These are phyloP conservation scores for Pleoardoris graminearum DNA, from an alignment of 2,329 filamentous ascomycete species.

Conservation along the genomic window DNA sequence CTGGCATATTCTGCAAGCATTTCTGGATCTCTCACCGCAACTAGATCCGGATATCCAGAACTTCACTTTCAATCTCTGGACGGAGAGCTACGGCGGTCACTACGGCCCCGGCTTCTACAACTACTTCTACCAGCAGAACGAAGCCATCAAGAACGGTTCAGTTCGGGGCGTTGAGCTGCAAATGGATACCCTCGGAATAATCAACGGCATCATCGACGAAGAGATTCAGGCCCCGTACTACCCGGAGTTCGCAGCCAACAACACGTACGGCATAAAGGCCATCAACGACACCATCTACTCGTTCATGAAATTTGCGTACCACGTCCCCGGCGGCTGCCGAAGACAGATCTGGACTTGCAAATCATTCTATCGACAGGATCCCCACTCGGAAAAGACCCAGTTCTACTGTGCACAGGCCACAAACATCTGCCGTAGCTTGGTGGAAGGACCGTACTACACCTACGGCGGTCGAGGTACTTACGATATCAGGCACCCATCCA, in stretches of 20 bases:
- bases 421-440: slow-evolving; percentile 48
- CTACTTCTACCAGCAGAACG: slow-evolving; percentile 61
- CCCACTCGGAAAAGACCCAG: slow-evolving; percentile 32
- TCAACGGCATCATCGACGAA: slow-evolving; percentile 60
- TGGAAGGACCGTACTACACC: slow-evolving; percentile 51
- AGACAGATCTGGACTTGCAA: slow-evolving; percentile 56
- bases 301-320: slow-evolving; percentile 50
- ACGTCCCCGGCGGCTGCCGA: slow-evolving; percentile 54
- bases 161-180: slow-evolving; percentile 54
- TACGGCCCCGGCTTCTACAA: slow-evolving; percentile 60
- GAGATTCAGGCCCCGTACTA: slow-evolving; percentile 53
- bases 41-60: slow-evolving; percentile 57
- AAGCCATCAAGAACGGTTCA: slow-evolving; percentile 54
- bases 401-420: slow-evolving; percentile 43
- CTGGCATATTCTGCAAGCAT: slow-evolving; percentile 44
- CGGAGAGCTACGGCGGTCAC: slow-evolving; percentile 52
- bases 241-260: slow-evolving; percentile 57
- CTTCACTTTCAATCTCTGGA: slow-evolving; percentile 56
- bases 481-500: slow-evolving; percentile 56
- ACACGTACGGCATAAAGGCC: slow-evolving; percentile 57
- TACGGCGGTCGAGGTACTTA: slow-evolving; percentile 55
- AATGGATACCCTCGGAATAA: slow-evolving; percentile 59
- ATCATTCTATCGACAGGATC: slow-evolving; percentile 17
- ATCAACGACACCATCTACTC: slow-evolving; percentile 54
- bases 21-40: slow-evolving; percentile 40